phyloP scores from a whole-genome alignment of 176 grass and related monocot genomes.

The Tuctoria greenei region DNA sequence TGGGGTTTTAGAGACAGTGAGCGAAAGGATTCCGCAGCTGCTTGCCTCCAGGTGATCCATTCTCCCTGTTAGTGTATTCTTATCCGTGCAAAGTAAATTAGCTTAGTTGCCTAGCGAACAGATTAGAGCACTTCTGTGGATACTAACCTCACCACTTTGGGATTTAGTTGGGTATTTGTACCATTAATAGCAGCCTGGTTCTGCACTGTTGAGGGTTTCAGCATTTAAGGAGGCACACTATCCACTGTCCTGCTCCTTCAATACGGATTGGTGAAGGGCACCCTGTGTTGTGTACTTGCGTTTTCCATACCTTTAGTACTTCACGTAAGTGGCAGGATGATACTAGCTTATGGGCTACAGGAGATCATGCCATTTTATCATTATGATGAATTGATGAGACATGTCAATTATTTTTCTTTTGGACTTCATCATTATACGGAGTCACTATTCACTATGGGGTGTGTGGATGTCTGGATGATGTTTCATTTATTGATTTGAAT shows the following conservation, averaged over 20 bases:
- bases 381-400: background rate
- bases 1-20: slow-evolving; percentile 13
- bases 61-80: background rate
- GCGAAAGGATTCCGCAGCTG: slow-evolving; percentile 31
- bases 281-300: background rate
- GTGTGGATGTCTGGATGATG: background rate
- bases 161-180: background rate
- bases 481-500: slow-evolving; percentile 14
- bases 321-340: background rate
- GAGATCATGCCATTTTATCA: slow-evolving; percentile 5
- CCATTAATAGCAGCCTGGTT: slow-evolving; percentile 4
- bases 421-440: background rate
- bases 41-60: slow-evolving; percentile 36
- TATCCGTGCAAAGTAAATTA: background rate
- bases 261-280: background rate
- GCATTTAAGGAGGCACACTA: background rate
- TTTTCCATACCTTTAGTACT: background rate
- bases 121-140: slow-evolving; percentile 3
- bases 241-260: background rate
- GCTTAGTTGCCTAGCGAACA: background rate
- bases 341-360: slow-evolving; percentile 14
- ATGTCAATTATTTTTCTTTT: background rate
- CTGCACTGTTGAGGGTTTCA: background rate
- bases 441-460: background rate
- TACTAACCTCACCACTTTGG: background rate